phyloP scores from a whole-genome alignment of 192 early-diverging fungal genomes.

The Endogone sp. region DNA sequence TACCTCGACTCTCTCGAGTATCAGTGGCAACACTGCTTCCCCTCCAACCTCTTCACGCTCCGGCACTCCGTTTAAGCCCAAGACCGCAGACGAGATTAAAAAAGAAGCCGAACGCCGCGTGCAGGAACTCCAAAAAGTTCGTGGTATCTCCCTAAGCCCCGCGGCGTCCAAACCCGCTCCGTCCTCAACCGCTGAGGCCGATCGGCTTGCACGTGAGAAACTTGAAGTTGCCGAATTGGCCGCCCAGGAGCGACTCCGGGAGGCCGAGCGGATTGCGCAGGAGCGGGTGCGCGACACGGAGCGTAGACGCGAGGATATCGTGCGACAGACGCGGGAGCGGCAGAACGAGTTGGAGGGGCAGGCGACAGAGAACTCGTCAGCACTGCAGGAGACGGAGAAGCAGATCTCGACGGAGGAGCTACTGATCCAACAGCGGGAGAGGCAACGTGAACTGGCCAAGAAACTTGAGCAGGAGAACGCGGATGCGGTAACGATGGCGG shows the following conservation, averaged over 20 bases:
- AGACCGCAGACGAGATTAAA: slow-evolving; percentile 48
- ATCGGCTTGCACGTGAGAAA: neutral
- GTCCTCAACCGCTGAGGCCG: slow-evolving; percentile 5
- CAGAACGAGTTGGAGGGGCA: neutral
- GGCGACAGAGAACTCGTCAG: too few species aligned
- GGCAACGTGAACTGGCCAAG: slow-evolving; percentile 18
- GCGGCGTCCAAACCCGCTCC: neutral
- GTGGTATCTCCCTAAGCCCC: slow-evolving; percentile 11
- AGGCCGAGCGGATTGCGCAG: slow-evolving; percentile 28
- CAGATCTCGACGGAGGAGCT: slow-evolving; percentile 27
- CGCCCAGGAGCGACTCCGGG: slow-evolving; percentile 33
- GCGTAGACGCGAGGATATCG: slow-evolving; percentile 27
- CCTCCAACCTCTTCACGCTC: slow-evolving; percentile 19
- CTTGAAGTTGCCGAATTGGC: slow-evolving; percentile 16
- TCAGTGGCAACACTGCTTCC: neutral
- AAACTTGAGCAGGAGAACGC: slow-evolving; percentile 28
- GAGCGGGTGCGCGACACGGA: slow-evolving; percentile 42
- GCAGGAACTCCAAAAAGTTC: slow-evolving; percentile 35
- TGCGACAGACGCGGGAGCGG: slow-evolving; percentile 24
- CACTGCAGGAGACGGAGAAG: slow-evolving; percentile 27
- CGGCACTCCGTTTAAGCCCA: slow-evolving; percentile 14
- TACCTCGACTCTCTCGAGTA: neutral
- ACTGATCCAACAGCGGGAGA: slow-evolving; percentile 17
- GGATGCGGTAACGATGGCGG: slow-evolving; percentile 6
- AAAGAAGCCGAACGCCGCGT: slow-evolving; percentile 48